These are phyloP conservation scores for Comarum palustre DNA, from an alignment of 306 rosid genomes.

Conservation along the genomic window DNA sequence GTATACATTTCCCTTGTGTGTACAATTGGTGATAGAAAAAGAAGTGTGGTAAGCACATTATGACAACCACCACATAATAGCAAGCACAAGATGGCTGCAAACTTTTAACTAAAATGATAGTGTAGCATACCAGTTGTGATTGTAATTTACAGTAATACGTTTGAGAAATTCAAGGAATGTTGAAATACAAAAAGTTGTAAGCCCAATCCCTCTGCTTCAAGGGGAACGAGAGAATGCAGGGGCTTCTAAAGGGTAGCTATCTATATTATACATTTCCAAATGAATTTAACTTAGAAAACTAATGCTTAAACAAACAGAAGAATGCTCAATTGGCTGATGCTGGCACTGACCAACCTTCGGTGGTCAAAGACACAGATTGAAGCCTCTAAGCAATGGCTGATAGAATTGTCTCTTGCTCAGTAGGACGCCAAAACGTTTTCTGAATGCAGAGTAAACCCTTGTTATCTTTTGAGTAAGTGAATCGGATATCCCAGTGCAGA, in stretches of 20 bases:
- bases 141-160: not conserved
- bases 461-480: conserved; percentile 37
- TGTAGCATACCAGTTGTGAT: not conserved
- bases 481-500: conserved; percentile 58
- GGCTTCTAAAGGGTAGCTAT: not conserved
- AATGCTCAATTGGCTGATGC: not conserved
- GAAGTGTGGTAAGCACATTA: not conserved
- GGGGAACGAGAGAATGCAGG: not conserved
- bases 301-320: not conserved
- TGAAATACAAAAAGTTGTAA: not conserved
- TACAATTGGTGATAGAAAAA: not conserved
- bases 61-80: not conserved
- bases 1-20: not conserved
- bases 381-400: conserved; percentile 52
- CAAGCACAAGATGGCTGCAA: not conserved
- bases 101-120: not conserved
- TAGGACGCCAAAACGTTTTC: conserved; percentile 82
- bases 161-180: not conserved
- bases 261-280: conserved; percentile 6
- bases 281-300: not conserved
- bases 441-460: conserved; percentile 63
- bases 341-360: conserved; percentile 13
- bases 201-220: not conserved
- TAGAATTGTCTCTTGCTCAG: conserved; percentile 38
- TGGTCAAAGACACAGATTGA: not conserved